These are phyloP conservation scores for Emericellopsis terricola DNA, from an alignment of 495 filamentous ascomycete genomes.

Conservation along the genomic window DNA sequence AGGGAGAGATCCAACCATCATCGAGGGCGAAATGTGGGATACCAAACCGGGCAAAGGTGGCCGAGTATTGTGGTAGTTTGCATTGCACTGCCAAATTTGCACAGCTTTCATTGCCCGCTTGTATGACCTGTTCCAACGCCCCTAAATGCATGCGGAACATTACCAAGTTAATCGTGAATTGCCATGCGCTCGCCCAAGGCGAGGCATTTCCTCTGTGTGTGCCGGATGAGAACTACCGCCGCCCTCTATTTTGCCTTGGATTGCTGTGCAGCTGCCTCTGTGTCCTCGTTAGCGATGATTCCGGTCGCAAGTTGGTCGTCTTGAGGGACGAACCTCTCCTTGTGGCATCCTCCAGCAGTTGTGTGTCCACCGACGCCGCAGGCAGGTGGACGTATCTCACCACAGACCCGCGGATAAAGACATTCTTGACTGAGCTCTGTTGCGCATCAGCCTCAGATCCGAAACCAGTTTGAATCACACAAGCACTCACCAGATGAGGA, in stretches of 20 bases:
- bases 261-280: constrained; percentile 25
- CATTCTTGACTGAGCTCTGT: constrained; percentile 76
- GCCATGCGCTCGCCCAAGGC: too few species aligned
- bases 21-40: constrained; percentile 18
- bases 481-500: constrained; percentile 57
- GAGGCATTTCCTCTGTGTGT: too few species aligned
- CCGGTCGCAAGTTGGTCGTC: too few species aligned
- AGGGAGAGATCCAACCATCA: constrained; percentile 10
- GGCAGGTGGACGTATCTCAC: constrained; percentile 93
- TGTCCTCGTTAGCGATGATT: constrained; percentile 6
- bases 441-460: too few species aligned
- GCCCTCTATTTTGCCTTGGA: constrained; percentile 26
- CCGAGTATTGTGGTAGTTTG: constrained; percentile 22
- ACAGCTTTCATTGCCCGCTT: constrained; percentile 1
- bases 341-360: constrained; percentile 86
- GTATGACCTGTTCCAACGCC: neutral
- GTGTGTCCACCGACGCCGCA: constrained; percentile 70
- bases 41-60: constrained; percentile 22
- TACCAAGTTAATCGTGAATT: too few species aligned
- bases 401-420: constrained; percentile 93
- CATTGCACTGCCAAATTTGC: neutral
- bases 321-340: constrained; percentile 59
- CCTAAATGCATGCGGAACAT: constrained; percentile 1
- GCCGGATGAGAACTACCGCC: too few species aligned
- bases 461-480: neutral